Percentiles rank a stretch among this genome's conserved stretches.
phyloP scores from a whole-genome alignment of 129 eudicot genomes.

The Flaveria linearis region DNA sequence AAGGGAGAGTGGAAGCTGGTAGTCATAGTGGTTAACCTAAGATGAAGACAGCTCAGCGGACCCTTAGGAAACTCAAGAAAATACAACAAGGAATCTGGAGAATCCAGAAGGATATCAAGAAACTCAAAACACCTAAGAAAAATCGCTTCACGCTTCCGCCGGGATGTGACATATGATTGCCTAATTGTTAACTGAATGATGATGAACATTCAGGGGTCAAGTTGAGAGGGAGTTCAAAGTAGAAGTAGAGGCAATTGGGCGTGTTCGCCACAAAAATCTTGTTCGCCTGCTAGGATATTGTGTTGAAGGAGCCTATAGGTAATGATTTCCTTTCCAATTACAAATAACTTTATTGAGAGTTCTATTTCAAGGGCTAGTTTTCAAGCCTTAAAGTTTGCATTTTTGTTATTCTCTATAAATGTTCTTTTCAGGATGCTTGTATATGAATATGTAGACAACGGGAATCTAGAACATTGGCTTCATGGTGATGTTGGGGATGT shows the following conservation, averaged over 20 bases:
- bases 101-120: no score
- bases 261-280: conserved; percentile 94
- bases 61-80: no score
- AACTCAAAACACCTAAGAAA: no score
- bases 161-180: conserved; percentile 12
- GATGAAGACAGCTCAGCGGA: no score
- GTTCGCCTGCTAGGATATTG: conserved; percentile 91
- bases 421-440: conserved; percentile 78
- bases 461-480: conserved; percentile 98
- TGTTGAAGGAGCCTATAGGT: conserved; percentile 98
- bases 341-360: background rate
- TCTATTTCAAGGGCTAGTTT: conserved; percentile 3
- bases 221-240: conserved; percentile 95
- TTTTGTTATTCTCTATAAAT: background rate
- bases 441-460: conserved; percentile 91
- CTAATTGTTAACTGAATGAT: conserved; percentile 1
- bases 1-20: no score
- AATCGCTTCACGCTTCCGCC: no score
- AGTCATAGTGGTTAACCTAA: no score
- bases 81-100: no score
- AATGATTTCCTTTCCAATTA: conserved; percentile 8
- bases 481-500: conserved; percentile 94
- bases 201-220: conserved; percentile 69
- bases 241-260: conserved; percentile 95
- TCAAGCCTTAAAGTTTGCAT: background rate